These are phyloP conservation scores for rapeseed (Brassica napus) DNA, from an alignment of 345 rosid genomes.

Conservation along the genomic window DNA sequence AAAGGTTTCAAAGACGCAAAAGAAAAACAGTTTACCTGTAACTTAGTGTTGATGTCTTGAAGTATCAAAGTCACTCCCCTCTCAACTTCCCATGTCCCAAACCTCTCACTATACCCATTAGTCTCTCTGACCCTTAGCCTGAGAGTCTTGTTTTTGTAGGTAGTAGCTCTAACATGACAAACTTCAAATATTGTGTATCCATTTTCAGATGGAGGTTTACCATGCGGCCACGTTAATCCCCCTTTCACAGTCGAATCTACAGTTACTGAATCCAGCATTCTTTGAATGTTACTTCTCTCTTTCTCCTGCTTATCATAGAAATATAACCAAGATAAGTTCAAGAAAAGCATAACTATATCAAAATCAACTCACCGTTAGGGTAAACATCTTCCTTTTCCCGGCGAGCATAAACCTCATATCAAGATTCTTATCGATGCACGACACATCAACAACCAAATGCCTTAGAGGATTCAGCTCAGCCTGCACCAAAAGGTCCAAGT, in stretches of 20 bases:
- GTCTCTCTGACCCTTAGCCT: slow-evolving; percentile 52
- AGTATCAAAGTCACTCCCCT: slow-evolving; percentile 48
- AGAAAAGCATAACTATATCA: neutral
- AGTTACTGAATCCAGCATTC: slow-evolving; percentile 48
- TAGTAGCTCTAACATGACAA: slow-evolving; percentile 45
- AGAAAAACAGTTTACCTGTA: slow-evolving; percentile 4
- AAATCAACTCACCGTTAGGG: slow-evolving; percentile 44
- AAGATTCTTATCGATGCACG: slow-evolving; percentile 57
- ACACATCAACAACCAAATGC: slow-evolving; percentile 54
- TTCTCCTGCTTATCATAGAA: slow-evolving; percentile 46
- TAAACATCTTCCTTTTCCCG: slow-evolving; percentile 43
- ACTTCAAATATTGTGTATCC: slow-evolving; percentile 47
- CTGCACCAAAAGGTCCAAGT: slow-evolving; percentile 25
- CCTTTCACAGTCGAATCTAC: slow-evolving; percentile 56
- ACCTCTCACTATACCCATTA: slow-evolving; percentile 47
- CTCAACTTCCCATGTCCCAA: slow-evolving; percentile 33
- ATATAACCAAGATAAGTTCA: neutral
- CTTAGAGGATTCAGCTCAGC: slow-evolving; percentile 50
- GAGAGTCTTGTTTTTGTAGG: slow-evolving; percentile 40
- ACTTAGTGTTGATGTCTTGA: slow-evolving; percentile 48
- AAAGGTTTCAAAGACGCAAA: neutral
- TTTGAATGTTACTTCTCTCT: slow-evolving; percentile 46
- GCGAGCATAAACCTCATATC: slow-evolving; percentile 65
- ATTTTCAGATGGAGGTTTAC: slow-evolving; percentile 41
- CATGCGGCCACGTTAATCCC: slow-evolving; percentile 58